These are phyloP conservation scores for Magnusiomyces tetraspermus DNA, from an alignment of 1,139 yeast genomes.

Conservation along the genomic window DNA sequence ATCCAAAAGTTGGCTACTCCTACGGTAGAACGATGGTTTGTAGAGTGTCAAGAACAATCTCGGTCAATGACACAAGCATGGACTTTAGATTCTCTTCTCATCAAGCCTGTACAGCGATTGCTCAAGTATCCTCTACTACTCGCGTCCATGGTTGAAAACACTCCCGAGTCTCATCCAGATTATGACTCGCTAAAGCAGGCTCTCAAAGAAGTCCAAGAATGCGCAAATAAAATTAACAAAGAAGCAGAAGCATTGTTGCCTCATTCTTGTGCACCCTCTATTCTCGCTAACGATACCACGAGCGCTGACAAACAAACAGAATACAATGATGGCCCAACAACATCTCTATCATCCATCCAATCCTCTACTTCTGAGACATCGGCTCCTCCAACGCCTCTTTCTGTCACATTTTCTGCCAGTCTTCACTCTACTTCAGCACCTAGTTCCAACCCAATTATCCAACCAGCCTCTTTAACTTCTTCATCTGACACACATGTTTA, in stretches of 20 bases:
- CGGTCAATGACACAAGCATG: slow-evolving; percentile 32
- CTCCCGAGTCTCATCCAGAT: slow-evolving; percentile 29
- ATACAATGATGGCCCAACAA: neutral
- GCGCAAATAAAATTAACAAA: slow-evolving; percentile 27
- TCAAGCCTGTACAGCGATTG: slow-evolving; percentile 38
- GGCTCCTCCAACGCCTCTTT: neutral
- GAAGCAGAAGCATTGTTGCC: slow-evolving; percentile 10
- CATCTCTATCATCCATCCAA: neutral
- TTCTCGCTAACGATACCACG: neutral
- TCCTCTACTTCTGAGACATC: neutral
- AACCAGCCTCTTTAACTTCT: neutral
- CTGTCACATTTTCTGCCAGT: slow-evolving; percentile 1
- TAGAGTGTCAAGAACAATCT: slow-evolving; percentile 24
- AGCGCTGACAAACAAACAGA: neutral
- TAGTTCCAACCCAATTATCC: neutral
- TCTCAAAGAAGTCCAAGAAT: slow-evolving; percentile 19
- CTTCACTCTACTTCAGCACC: neutral
- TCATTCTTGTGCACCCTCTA: slow-evolving; percentile 1
- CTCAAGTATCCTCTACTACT: slow-evolving; percentile 36
- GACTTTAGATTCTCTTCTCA: slow-evolving; percentile 35
- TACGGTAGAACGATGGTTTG: slow-evolving; percentile 28
- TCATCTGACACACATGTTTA: neutral
- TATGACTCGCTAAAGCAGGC: slow-evolving; percentile 26
- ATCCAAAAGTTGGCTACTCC: slow-evolving; percentile 25
- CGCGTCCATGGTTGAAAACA: slow-evolving; percentile 24